Base-by-base conservation (phyloP, 1,284 basidiomycete genomes). In the Limonomyces culmigenus region DNA sequence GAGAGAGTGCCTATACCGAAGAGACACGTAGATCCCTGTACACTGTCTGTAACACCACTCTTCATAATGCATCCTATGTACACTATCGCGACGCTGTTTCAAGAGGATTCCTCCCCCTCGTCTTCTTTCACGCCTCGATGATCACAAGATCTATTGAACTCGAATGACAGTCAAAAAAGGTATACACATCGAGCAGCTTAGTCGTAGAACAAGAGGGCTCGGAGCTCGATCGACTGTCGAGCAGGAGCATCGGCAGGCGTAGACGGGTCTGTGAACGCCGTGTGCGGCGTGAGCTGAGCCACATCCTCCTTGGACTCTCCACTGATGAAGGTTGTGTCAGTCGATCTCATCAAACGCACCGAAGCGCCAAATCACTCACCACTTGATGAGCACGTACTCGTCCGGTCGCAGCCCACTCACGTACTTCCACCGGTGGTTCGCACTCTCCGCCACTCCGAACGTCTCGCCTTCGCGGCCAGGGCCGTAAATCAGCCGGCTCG, bases 331-430 rank as follows among this genome's bases (percentile, higher is more conserved):
- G 59, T 27, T 8, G n/a, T n/a, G n/a, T 39, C 38, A n/a, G n/a
- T 61, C n/a, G n/a, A 19, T 18, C 33, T 17, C 6, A 25, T 35
- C 38, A 41, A 16, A 27, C 25, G n/a, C 25, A n/a, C n/a, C 25
- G 10, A 8, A 8, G 25, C n/a, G n/a, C 10, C 25, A 8, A 8
- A 8, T 3, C 4, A 29, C 35, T 21, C 25, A 36, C 35, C 74
- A 78, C 53, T 79, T 79, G 47, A 80, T 70, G 21, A 79, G 47
- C 23, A 74, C 65, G 30, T 67, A 48, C 49, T 81, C 74, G 19
- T 77, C 68, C 0, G 74, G 69, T 11, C 55, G 60, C 63, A 78
- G 64, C 1, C 69, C 74, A 30, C 56, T 53, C 36, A 75, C 41
- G 49, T 78, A 80, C 50, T 72, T 74, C 74, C 74, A 81, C 45